Conservation (phyloP, 108 stramenopile genomes). For the Skeletonema grethae region DNA sequence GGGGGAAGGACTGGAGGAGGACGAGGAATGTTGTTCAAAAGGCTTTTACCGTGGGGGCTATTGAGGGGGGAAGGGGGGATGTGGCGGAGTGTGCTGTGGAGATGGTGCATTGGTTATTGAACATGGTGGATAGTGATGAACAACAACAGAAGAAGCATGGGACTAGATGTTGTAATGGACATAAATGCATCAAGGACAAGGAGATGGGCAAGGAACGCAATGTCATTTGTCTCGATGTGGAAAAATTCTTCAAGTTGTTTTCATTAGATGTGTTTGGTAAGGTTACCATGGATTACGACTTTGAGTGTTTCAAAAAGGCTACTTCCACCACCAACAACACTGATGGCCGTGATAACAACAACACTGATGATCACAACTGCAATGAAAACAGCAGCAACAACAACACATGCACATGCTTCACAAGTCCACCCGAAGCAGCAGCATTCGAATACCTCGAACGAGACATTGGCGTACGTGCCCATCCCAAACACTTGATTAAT, state of each 20-base stretch:
- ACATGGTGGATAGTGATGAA: too few species aligned
- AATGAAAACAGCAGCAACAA: not conserved
- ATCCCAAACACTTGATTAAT: conserved; percentile 15
- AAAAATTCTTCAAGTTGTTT: conserved; percentile 30
- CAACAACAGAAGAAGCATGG: not conserved
- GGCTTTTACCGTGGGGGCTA: conserved; percentile 17
- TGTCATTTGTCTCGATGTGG: conserved; percentile 10
- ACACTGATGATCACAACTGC: too few species aligned
- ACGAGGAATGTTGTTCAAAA: conserved; percentile 10
- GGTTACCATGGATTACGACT: conserved; percentile 29
- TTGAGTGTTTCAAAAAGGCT: not conserved
- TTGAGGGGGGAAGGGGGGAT: conserved; percentile 1
- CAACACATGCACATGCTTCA: conserved; percentile 1
- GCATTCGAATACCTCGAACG: conserved; percentile 26
- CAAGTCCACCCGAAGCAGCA: conserved; percentile 13
- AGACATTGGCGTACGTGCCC: conserved; percentile 15
- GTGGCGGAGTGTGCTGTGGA: conserved; percentile 11
- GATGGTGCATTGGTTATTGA: conserved; percentile 21
- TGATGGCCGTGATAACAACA: not conserved
- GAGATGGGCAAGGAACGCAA: not conserved
- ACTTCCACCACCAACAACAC: not conserved
- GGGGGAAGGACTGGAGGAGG: conserved; percentile 16
- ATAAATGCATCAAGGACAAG: not conserved
- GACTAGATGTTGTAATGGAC: not conserved
- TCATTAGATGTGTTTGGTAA: conserved; percentile 36